A percentile compares a stretch with the other conserved stretches of the same genome.
Conservation (phyloP, 2,329 filamentous ascomycete species). For the Thyridium curvatum region DNA sequence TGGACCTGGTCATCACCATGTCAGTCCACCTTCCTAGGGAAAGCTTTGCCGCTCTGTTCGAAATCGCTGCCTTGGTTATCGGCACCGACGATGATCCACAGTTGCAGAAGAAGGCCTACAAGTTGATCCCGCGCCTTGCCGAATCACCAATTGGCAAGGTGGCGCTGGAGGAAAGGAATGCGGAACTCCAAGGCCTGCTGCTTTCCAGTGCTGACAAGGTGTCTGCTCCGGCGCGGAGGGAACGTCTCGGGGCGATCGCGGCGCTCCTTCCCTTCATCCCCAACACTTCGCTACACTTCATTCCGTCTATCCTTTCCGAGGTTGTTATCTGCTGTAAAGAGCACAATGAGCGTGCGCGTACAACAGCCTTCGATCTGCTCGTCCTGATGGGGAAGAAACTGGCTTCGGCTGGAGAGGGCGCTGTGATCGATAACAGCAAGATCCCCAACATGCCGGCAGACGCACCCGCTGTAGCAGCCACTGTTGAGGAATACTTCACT, state of each 20-base stretch:
- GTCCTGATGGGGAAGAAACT: conserved; percentile 85
- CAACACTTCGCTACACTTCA: conserved; percentile 77
- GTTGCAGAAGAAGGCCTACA: conserved; percentile 98
- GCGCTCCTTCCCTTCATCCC: conserved; percentile 77
- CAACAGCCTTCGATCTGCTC: conserved; percentile 82
- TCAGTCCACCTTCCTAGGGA: conserved; percentile 85
- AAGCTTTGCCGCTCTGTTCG: conserved; percentile 79
- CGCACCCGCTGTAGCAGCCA: conserved; percentile 70
- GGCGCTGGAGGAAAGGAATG: conserved; percentile 70
- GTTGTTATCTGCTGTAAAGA: conserved; percentile 97
- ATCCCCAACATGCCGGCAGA: conserved; percentile 81
- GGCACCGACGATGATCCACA: conserved; percentile 80
- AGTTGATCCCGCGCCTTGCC: conserved; percentile 85
- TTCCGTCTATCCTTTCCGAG: conserved; percentile 84
- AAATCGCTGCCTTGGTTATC: conserved; percentile 77
- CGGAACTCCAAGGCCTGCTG: conserved; percentile 76
- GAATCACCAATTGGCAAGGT: conserved; percentile 70
- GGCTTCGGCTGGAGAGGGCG: conserved; percentile 50
- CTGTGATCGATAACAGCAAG: conserved; percentile 76
- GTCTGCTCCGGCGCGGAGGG: conserved; percentile 76
- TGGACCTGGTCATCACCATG: conserved; percentile 96
- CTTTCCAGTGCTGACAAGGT: conserved; percentile 77
- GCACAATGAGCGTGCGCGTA: conserved; percentile 90
- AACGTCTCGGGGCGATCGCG: conserved; percentile 76
- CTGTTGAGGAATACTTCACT: conserved; percentile 91